Evolutionary conservation across 768 basidiomycete genomes (phyloP), one percentile per base, ranked within the genome.

Genomic region (Macrocybe gigantea): DNA sequence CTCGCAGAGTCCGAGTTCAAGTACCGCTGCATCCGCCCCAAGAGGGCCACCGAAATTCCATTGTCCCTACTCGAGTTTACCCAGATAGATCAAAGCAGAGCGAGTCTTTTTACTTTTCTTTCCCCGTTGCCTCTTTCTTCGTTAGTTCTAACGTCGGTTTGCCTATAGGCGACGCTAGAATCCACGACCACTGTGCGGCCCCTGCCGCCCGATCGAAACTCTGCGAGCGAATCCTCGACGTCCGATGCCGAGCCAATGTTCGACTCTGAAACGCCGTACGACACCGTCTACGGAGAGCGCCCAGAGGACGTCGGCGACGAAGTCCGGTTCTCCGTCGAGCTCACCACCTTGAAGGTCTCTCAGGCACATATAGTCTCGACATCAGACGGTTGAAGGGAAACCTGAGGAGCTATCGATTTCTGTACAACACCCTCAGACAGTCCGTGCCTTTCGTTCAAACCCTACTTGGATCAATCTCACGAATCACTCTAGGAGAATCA

Each of bases 321-420:
- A 74, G 89, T 98, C 49, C 82, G 88, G 49, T 95, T 97, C 69
- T 88, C 85, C 4, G 83, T 96, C 49, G 95, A 98, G 70, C 69
- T 98, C 37, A 96, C 94, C 14, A 74, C 83, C 53, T 98, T 49
- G 83, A 85, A 55, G 82, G 88, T 48, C 73, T 97, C 48, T 82
- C 83, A 49, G 85, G 83, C 51, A 88, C 91, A 32, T 93, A 88
- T 60, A 85, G 84, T 64, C 72, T 97, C 44, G 93, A 96, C 64
- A 85, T 96, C 58, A 77, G 93, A 53, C 73, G 94, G 47, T 62
- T 95, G 62, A 91, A 88, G 65, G 94, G 94, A 8, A 86, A 85
- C 60, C 66, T 93, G 56, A 76, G 83, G 64, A 87, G 85, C 60
- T 96, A 90, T 68, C 86, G 89, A 63, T 86, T 83, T 63, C 60